Evolutionary conservation across 257 asterid genomes (phyloP).

Genomic region (Plantago major): DNA sequence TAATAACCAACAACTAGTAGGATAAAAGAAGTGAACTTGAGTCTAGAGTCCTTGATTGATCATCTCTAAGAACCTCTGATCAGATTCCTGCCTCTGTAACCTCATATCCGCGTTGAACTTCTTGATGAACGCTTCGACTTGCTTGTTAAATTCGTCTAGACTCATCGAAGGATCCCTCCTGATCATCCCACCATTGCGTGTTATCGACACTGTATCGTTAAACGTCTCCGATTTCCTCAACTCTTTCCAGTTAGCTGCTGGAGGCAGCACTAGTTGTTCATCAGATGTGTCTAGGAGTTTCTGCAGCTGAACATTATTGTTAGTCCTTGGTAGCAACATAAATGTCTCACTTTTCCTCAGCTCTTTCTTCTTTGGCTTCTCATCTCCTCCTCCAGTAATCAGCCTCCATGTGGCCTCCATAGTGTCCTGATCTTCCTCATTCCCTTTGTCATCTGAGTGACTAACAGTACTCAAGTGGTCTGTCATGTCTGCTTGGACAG

Average conservation of each 20-base stretch:
- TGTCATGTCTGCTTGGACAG: neutral
- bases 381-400: constrained; percentile 31
- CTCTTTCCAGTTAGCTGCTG: constrained; percentile 41
- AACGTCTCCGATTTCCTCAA: constrained; percentile 59
- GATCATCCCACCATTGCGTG: constrained; percentile 46
- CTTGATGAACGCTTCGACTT: constrained; percentile 55
- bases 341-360: constrained; percentile 54
- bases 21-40: neutral
- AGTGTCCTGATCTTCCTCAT: constrained; percentile 27
- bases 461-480: neutral
- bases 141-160: constrained; percentile 41
- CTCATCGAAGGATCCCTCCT: constrained; percentile 48
- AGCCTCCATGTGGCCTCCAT: constrained; percentile 70
- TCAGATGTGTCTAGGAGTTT: constrained; percentile 26
- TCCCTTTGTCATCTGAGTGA: neutral
- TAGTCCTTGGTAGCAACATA: constrained; percentile 15
- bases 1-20: neutral
- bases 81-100: constrained; percentile 65
- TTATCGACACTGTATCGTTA: constrained; percentile 48
- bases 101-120: constrained; percentile 36
- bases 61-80: constrained; percentile 38
- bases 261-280: constrained; percentile 21
- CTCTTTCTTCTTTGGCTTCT: constrained; percentile 22
- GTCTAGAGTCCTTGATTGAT: constrained; percentile 21
- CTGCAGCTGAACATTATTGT: neutral